Evolutionary conservation across 23 red algal species (phyloP), one percentile per base, ranked within the genome.

Genomic region (Porphyridium purpureum): DNA sequence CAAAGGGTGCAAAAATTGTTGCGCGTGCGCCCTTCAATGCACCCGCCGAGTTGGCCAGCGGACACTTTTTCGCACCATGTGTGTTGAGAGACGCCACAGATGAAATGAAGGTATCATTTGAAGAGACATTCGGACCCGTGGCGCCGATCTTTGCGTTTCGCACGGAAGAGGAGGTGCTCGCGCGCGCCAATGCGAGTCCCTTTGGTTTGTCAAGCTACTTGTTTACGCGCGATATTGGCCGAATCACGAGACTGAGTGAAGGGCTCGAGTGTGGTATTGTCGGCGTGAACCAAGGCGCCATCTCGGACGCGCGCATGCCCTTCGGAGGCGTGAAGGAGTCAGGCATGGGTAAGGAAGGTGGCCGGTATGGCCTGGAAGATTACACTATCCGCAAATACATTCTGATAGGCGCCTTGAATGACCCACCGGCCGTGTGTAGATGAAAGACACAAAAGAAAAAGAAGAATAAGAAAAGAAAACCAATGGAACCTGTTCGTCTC

Each of bases 101-200:
- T 15, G 69, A 57, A 19, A 83, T 79, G 73, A 31, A 46, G 29
- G 33, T 84, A 24, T 56, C 60, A 4, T 35, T 36, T 5, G 59
- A 84, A 47, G 90, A 98, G 54, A 81, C 73, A 0, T 86, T 98
- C 41, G 90, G 79, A 7, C 90, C 90, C 27, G 58, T 98, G 35
- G 31, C 81, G 8, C 33, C 70, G 24, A 35, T 98, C 28, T 17
- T 80, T 29, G 21, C 25, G 14, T 98, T 98, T 30, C 31, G 53
- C 1, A 50, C 42, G 9, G 80, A 86, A 7, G 59, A 81, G 0
- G 78, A 98, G 35, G 67, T 69, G n/a, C 28, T 79, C 8, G 29
- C 33, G 49, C 52, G 70, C 40, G 71, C 72, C 40, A 81, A 81
- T 29, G 44, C 31, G 22, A 55, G 40, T 15, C 47, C 50, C 4